Conservation (phyloP, 768 basidiomycete genomes). For the Kwoniella shandongensis region DNA sequence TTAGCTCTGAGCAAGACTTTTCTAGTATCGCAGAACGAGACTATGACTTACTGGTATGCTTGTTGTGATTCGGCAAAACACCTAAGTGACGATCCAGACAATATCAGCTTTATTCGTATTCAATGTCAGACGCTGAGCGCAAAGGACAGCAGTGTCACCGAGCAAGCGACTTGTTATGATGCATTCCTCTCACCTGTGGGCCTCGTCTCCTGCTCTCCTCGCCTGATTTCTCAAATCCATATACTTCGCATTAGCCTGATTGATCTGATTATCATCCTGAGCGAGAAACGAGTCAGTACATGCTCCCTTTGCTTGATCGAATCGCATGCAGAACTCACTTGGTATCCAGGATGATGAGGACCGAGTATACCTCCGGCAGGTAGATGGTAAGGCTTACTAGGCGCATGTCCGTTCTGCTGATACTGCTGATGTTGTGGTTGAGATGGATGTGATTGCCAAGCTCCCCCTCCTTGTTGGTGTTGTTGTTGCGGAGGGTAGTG, state of each 20-base stretch:
- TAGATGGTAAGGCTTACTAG: conserved; percentile 31
- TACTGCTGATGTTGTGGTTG: conserved; percentile 24
- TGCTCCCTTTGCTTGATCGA: too few species aligned
- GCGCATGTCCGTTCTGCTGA: conserved; percentile 13
- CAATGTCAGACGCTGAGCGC: too few species aligned
- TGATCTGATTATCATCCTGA: conserved; percentile 56
- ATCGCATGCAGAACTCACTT: conserved; percentile 24
- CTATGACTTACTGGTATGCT: conserved; percentile 61
- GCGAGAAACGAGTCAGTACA: too few species aligned
- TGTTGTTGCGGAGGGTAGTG: conserved; percentile 32
- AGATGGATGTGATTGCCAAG: conserved; percentile 33
- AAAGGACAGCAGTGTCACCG: too few species aligned
- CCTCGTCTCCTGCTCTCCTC: conserved; percentile 68
- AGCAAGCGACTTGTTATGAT: too few species aligned
- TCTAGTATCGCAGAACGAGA: background rate
- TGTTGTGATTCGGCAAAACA: conserved; percentile 62
- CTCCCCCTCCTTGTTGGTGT: conserved; percentile 20
- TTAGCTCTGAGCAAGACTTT: background rate
- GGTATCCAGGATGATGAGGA: conserved; percentile 32
- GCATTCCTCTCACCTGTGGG: conserved; percentile 39
- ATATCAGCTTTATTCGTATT: too few species aligned
- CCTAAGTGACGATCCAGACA: conserved; percentile 20
- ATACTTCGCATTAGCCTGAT: conserved; percentile 72
- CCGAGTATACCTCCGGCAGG: conserved; percentile 41
- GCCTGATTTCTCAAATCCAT: conserved; percentile 70